These are phyloP conservation scores for Flueggea neowawraea DNA, from an alignment of 441 rosid species.

Conservation along the genomic window DNA sequence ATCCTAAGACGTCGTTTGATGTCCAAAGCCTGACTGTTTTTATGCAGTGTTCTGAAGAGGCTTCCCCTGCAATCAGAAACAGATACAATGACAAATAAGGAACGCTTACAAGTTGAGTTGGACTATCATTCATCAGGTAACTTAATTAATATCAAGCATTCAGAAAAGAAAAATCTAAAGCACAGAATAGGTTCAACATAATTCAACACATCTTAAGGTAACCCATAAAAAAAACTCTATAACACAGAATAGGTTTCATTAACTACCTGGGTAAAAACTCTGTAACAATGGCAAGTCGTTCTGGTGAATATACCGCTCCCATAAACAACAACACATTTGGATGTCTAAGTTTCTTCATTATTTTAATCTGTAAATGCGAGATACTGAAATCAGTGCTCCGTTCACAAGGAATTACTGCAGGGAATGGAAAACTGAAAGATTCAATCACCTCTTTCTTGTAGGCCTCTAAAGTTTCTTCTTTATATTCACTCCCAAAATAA, in stretches of 20 bases:
- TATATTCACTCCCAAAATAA: conserved; percentile 55
- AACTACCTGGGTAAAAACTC: conserved; percentile 80
- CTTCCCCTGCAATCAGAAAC: conserved; percentile 64
- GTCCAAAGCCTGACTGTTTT: conserved; percentile 57
- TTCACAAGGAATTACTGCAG: conserved; percentile 1
- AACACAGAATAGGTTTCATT: neutral
- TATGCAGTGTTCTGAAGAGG: conserved; percentile 84
- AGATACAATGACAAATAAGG: conserved; percentile 4
- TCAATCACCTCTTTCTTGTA: conserved; percentile 73
- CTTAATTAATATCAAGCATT: neutral
- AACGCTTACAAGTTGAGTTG: neutral
- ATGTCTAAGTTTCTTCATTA: conserved; percentile 85
- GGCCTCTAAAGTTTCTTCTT: conserved; percentile 47
- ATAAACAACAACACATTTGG: conserved; percentile 85
- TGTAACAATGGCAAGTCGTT: conserved; percentile 73
- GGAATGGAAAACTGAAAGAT: conserved; percentile 6
- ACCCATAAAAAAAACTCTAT: too few relatives aligned
- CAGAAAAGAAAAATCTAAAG: neutral
- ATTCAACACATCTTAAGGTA: neutral
- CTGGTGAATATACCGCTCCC: conserved; percentile 85
- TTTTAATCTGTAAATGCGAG: conserved; percentile 46
- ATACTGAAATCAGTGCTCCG: conserved; percentile 5
- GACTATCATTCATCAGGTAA: neutral
- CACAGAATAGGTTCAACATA: neutral
- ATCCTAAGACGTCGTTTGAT: conserved; percentile 63